These are phyloP conservation scores for Chalaropsis thielavioides DNA, from an alignment of 2,329 filamentous ascomycete species.

Conservation along the genomic window DNA sequence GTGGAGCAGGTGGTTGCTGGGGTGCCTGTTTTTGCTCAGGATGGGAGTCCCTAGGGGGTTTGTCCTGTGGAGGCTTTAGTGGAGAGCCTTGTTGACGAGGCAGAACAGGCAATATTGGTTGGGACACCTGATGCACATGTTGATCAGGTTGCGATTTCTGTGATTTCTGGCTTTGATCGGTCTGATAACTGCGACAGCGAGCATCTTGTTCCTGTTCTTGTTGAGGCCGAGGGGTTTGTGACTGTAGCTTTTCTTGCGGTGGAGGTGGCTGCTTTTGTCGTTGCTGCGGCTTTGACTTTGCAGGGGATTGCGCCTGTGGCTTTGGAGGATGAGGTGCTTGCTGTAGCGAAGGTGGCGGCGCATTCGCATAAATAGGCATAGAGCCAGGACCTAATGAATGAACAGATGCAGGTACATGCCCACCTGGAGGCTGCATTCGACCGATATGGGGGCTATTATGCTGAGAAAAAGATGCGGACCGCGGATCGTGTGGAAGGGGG, in stretches of 20 bases:
- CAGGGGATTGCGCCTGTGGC: background rate
- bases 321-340: conserved; percentile 2
- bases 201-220: conserved; percentile 18
- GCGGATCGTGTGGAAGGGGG: conserved; percentile 23
- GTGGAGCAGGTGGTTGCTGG: conserved; percentile 10
- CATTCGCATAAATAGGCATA: background rate
- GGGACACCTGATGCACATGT: conserved; percentile 26
- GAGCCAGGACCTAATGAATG: conserved; percentile 5
- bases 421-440: conserved; percentile 4
- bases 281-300: background rate
- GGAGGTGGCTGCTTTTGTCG: conserved; percentile 3
- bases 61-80: conserved; percentile 4
- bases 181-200: conserved; percentile 11
- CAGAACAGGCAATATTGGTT: conserved; percentile 5
- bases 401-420: conserved; percentile 1
- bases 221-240: conserved; percentile 20
- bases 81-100: conserved; percentile 26
- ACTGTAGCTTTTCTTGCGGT: conserved; percentile 19
- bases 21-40: conserved; percentile 10
- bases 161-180: background rate
- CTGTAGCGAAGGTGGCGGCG: conserved; percentile 3
- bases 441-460: conserved; percentile 7
- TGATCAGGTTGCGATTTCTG: background rate
- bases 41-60: conserved; percentile 10
- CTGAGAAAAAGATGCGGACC: conserved; percentile 15